phyloP scores from a whole-genome alignment of 1,284 basidiomycete genomes.

The Athelia sp. region DNA sequence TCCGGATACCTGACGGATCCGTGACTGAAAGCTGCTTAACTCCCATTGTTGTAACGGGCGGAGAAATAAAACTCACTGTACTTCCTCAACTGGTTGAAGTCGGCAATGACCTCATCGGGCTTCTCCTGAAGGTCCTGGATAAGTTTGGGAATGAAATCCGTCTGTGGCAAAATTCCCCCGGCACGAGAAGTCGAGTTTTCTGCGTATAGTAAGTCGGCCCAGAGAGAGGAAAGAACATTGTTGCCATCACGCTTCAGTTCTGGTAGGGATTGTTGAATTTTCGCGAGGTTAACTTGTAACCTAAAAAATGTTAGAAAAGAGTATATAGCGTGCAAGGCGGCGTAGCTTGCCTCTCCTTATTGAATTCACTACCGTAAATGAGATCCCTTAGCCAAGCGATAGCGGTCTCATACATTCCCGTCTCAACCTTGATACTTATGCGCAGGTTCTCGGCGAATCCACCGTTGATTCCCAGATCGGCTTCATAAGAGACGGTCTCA shows the following conservation, averaged over 20 bases:
- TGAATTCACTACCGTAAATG: conserved; percentile 79
- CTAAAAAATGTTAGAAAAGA: conserved; percentile 31
- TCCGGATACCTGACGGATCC: conserved; percentile 76
- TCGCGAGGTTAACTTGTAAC: conserved; percentile 82
- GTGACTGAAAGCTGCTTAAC: conserved; percentile 48
- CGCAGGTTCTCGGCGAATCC: conserved; percentile 75
- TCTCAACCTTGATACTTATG: conserved; percentile 83
- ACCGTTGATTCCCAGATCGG: conserved; percentile 64
- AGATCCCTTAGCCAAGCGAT: conserved; percentile 89
- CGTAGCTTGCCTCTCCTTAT: conserved; percentile 67
- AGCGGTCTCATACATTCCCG: conserved; percentile 74
- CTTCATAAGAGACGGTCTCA: conserved; percentile 87
- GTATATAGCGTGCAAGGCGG: neutral
- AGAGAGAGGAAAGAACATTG: conserved; percentile 75
- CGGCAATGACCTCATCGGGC: conserved; percentile 67
- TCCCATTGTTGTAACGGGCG: conserved; percentile 1
- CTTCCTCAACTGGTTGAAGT: conserved; percentile 71
- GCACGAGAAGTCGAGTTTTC: conserved; percentile 73
- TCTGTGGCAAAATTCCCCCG: conserved; percentile 68
- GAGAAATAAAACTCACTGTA: conserved; percentile 44
- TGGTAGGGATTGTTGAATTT: conserved; percentile 90
- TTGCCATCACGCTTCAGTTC: conserved; percentile 89
- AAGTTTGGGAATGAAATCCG: conserved; percentile 78
- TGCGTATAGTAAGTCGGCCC: conserved; percentile 65
- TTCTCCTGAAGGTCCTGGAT: conserved; percentile 70